A percentile compares a stretch with the other conserved stretches of the same genome.
phyloP scores from a whole-genome alignment of 768 basidiomycete species.

The Asterophora parasitica region DNA sequence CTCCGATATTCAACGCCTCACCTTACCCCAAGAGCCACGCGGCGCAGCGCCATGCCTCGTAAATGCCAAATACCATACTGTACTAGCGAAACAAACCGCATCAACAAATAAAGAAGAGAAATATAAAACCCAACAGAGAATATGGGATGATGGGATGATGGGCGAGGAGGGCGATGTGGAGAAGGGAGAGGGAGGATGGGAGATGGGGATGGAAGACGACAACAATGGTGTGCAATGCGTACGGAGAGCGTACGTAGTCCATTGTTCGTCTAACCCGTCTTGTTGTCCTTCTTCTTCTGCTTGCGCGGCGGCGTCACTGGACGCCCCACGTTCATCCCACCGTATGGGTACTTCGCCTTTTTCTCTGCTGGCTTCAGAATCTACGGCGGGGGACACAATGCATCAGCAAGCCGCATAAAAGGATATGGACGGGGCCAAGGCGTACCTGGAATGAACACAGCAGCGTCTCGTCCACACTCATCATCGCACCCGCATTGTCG shows the following conservation, averaged over 20 bases:
- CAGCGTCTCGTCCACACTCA: slow-evolving; percentile 97
- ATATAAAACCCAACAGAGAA: slow-evolving; percentile 14
- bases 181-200: slow-evolving; percentile 6
- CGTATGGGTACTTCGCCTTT: slow-evolving; percentile 90
- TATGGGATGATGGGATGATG: not conserved
- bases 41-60: slow-evolving; percentile 6
- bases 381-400: slow-evolving; percentile 33
- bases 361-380: slow-evolving; percentile 99
- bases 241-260: slow-evolving; percentile 15
- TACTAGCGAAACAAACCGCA: slow-evolving; percentile 15
- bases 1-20: not conserved
- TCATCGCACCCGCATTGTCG: slow-evolving; percentile 99
- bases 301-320: slow-evolving; percentile 96
- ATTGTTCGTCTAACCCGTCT: slow-evolving; percentile 37
- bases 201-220: slow-evolving; percentile 4
- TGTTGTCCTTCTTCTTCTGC: slow-evolving; percentile 94
- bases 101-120: slow-evolving; percentile 10
- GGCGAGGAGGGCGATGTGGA: slow-evolving; percentile 8
- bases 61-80: slow-evolving; percentile 18
- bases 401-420: not conserved
- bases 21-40: not conserved
- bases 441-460: slow-evolving; percentile 95
- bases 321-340: slow-evolving; percentile 80
- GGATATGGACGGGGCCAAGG: not conserved
- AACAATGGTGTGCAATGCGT: slow-evolving; percentile 9